Conservation (phyloP, 2,329 filamentous ascomycete genomes). For the Ramularia endophylla region DNA sequence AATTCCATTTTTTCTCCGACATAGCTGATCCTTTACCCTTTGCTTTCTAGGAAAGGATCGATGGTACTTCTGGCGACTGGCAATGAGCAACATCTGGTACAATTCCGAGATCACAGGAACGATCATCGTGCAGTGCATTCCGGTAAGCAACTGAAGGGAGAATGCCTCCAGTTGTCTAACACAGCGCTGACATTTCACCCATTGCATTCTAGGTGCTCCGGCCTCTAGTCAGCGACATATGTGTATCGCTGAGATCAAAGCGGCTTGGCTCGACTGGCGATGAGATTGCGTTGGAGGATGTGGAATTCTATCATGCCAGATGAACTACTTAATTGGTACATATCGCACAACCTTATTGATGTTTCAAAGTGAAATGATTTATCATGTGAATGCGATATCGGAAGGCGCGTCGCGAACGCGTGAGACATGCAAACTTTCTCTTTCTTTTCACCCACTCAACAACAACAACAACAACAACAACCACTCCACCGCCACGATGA, state of each 20-base stretch:
- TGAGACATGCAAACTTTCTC: not conserved
- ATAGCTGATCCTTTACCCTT: too few species aligned
- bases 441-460: not conserved
- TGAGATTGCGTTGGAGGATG: conserved; percentile 12
- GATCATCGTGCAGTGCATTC: conserved; percentile 51
- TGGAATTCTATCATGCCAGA: conserved; percentile 11
- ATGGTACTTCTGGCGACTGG: conserved; percentile 46
- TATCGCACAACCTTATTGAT: too few species aligned
- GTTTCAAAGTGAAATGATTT: too few species aligned
- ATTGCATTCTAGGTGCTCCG: too few species aligned
- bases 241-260: conserved; percentile 34
- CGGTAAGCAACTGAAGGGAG: too few species aligned
- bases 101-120: conserved; percentile 50
- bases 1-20: too few species aligned
- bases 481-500: too few species aligned
- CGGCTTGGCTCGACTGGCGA: conserved; percentile 23
- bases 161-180: too few species aligned
- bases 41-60: conserved; percentile 25
- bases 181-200: too few species aligned
- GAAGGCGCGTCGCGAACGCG: not conserved
- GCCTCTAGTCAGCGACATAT: conserved; percentile 41
- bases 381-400: conserved; percentile 1
- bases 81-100: conserved; percentile 44
- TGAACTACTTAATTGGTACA: too few species aligned
- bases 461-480: not conserved